phyloP scores from a whole-genome alignment of 1,284 basidiomycete genomes.

The Pisolithus thermaeus region DNA sequence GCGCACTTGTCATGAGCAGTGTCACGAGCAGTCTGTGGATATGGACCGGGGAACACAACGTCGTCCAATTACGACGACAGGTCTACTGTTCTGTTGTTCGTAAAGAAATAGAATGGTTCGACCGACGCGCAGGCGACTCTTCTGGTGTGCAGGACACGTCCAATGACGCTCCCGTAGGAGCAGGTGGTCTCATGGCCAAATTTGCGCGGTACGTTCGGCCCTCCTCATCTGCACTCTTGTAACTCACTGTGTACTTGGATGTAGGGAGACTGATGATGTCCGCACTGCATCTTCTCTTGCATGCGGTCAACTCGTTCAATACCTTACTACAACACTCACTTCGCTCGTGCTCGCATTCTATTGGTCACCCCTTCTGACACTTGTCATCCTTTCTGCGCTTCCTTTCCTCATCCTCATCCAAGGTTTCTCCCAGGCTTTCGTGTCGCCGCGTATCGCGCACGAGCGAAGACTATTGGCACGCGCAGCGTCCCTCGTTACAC shows the following conservation, averaged over 20 bases:
- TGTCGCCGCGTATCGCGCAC: constrained; percentile 57
- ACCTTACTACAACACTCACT: constrained; percentile 73
- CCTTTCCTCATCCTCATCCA: constrained; percentile 79
- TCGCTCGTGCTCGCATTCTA: constrained; percentile 79
- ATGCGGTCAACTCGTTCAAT: constrained; percentile 74
- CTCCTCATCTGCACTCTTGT: not conserved
- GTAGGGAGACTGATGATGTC: constrained; percentile 92
- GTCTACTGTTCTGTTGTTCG: constrained; percentile 68
- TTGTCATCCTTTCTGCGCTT: constrained; percentile 90
- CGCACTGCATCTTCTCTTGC: constrained; percentile 78
- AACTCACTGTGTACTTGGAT: constrained; percentile 7
- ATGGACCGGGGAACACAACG: constrained; percentile 79
- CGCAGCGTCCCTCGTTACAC: constrained; percentile 77
- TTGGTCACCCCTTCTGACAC: constrained; percentile 78
- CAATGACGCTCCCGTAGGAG: constrained; percentile 60
- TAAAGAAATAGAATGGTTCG: constrained; percentile 86
- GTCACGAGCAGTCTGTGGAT: constrained; percentile 82
- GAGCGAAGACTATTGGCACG: constrained; percentile 68
- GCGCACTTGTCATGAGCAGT: constrained; percentile 69
- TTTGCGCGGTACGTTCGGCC: constrained; percentile 68
- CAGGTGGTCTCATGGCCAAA: constrained; percentile 92
- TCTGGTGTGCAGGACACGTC: constrained; percentile 34
- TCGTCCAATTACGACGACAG: constrained; percentile 58
- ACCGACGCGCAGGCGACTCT: constrained; percentile 68
- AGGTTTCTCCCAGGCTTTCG: constrained; percentile 64